These are phyloP conservation scores for Trematosphaeria pertusa DNA, from an alignment of 2,329 filamentous ascomycete species.

Conservation along the genomic window DNA sequence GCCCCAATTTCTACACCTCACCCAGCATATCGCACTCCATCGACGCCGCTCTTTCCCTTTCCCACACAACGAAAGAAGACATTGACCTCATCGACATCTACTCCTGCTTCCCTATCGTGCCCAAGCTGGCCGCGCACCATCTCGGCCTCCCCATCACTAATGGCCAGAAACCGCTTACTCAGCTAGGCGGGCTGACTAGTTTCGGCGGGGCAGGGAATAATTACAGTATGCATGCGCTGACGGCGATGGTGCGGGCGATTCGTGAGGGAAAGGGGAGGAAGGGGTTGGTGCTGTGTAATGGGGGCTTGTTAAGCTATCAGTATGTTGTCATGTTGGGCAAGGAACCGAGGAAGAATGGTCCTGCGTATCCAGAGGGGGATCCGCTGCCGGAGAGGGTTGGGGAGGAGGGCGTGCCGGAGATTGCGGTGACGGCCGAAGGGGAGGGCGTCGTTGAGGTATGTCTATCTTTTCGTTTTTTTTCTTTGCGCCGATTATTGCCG, in stretches of 20 bases:
- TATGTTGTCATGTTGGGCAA: constrained; percentile 66
- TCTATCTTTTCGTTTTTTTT: constrained; percentile 5
- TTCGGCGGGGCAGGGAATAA: constrained; percentile 76
- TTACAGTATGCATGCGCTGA: constrained; percentile 69
- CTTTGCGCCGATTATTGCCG: too few relatives aligned
- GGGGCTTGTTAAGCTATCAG: constrained; percentile 70
- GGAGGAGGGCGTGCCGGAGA: constrained; percentile 49
- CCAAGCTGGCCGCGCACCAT: constrained; percentile 69
- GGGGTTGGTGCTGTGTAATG: constrained; percentile 70
- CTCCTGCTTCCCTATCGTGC: constrained; percentile 73
- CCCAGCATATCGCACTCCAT: constrained; percentile 66
- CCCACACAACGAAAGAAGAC: constrained; percentile 56
- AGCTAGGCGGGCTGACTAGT: constrained; percentile 70
- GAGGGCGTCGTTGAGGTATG: constrained; percentile 62
- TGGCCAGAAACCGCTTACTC: constrained; percentile 60
- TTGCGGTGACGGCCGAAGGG: constrained; percentile 54
- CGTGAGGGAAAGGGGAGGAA: constrained; percentile 54
- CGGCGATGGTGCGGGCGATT: constrained; percentile 55
- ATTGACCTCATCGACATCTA: constrained; percentile 71
- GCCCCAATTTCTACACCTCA: constrained; percentile 64
- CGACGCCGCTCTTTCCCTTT: constrained; percentile 59
- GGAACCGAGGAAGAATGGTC: constrained; percentile 48
- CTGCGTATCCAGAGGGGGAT: constrained; percentile 57
- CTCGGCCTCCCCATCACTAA: constrained; percentile 60
- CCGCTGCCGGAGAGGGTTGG: constrained; percentile 54